Conservation (phyloP, 2,329 filamentous ascomycete species). For the Monosporascus cannonballus region DNA sequence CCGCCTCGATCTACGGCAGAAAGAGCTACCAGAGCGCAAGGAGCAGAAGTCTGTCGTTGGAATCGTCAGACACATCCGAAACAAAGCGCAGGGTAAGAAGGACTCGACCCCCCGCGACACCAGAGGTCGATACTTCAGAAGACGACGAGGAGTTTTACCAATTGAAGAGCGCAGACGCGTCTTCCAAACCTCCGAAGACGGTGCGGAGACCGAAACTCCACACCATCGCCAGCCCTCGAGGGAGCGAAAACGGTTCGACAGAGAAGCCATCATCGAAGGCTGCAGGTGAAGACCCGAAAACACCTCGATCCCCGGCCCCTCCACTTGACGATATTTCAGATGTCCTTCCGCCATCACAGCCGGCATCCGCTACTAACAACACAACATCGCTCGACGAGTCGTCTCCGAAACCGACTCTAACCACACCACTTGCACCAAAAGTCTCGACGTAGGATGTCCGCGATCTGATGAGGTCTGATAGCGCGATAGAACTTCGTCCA, state of each 20-base stretch:
- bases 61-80: constrained; percentile 1
- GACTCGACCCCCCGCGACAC: background rate
- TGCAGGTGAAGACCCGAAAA: background rate
- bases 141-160: constrained; percentile 2
- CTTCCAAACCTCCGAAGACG: background rate
- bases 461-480: background rate
- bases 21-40: constrained; percentile 5
- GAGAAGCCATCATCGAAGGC: background rate
- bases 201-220: background rate
- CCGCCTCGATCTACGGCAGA: constrained; percentile 5
- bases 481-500: background rate
- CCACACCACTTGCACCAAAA: background rate
- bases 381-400: background rate
- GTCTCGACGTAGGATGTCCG: background rate
- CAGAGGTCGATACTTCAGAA: background rate
- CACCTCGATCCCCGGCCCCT: background rate
- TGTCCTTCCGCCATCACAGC: background rate
- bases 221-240: background rate
- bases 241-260: background rate
- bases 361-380: background rate
- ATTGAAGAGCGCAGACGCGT: background rate
- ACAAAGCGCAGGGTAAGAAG: background rate
- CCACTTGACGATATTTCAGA: background rate
- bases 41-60: constrained; percentile 9
- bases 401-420: background rate